Base-by-base conservation (phyloP, 1,139 yeast genomes). In the Yamadazyma friedrichii region DNA sequence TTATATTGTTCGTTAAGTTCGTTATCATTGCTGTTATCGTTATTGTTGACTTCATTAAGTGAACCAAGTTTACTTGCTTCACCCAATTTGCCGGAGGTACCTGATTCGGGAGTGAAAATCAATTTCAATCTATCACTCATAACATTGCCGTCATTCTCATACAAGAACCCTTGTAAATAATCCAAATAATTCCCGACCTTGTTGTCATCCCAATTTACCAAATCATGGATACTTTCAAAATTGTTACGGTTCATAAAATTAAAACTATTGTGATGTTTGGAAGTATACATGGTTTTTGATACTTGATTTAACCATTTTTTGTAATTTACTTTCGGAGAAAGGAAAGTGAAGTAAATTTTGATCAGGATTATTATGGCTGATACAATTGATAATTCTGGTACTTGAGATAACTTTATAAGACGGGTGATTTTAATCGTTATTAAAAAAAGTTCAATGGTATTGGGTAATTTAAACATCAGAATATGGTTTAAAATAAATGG, bases 111-210 rank as follows among this genome's bases (percentile, higher is more conserved):
- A 31, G 33, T 20, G 42, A 73, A 72, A 3, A 73, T 66, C 40
- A 62, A 67, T 40, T 50, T 59, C 22, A 73, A 53, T 41, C 76
- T 52, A 40, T 64, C 64, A 15, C 64, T 61, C 58, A 69, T 59
- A 9, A 65, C 51, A 5, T 15, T 27, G 11, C 29, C 17, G 36
- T 53, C 51, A 39, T 55, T 55, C 2, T 64, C 65, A 1, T 72
- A 51, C 17, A 70, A 45, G 31, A 62, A 57, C 5, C 61, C 61
- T 42, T 64, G 59, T 26, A 75, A 60, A 67, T 76, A 72, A 25
- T 68, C 61, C 35, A 74, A 61, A 51, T 74, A 77, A 17, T 58
- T 52, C 12, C 61, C 59, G 8, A 68, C 61, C 42, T 74, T 64
- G 1, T 54, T 53, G 28, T 67, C 67, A 11, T 66, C 58, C 76